phyloP scores from a whole-genome alignment of 1,284 basidiomycete genomes.

The Pisolithus thermaeus region DNA sequence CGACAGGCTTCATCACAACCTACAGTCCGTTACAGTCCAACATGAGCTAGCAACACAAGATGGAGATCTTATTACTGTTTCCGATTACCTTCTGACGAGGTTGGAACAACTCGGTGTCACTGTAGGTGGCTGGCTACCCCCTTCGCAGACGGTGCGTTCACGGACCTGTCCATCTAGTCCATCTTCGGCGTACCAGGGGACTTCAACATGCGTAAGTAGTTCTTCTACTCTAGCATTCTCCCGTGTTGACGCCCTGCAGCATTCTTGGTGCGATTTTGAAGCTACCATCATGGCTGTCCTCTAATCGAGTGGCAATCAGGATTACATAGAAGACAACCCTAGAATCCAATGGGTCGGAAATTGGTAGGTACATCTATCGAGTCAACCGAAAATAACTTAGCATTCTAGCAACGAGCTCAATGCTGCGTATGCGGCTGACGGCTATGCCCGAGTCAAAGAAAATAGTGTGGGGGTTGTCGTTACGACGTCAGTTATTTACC shows the following conservation, averaged over 20 bases:
- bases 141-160: slow-evolving; percentile 3
- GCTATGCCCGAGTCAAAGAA: slow-evolving; percentile 83
- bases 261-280: slow-evolving; percentile 45
- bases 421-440: slow-evolving; percentile 90
- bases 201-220: slow-evolving; percentile 70
- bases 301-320: slow-evolving; percentile 36
- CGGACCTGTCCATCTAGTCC: slow-evolving; percentile 33
- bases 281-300: not conserved
- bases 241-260: slow-evolving; percentile 8
- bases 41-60: slow-evolving; percentile 28
- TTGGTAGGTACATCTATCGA: slow-evolving; percentile 43
- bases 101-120: slow-evolving; percentile 63
- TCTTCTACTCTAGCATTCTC: not conserved
- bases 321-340: slow-evolving; percentile 80
- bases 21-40: slow-evolving; percentile 37
- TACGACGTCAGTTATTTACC: slow-evolving; percentile 53
- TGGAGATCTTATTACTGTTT: slow-evolving; percentile 49
- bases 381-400: slow-evolving; percentile 2
- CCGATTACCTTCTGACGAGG: slow-evolving; percentile 67
- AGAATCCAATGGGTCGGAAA: slow-evolving; percentile 87
- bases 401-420: slow-evolving; percentile 74
- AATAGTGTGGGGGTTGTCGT: slow-evolving; percentile 67
- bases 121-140: slow-evolving; percentile 31
- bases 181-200: slow-evolving; percentile 92
- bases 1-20: slow-evolving; percentile 47